Conservation (phyloP, 768 basidiomycete genomes). For the Agrocybe praecox region DNA sequence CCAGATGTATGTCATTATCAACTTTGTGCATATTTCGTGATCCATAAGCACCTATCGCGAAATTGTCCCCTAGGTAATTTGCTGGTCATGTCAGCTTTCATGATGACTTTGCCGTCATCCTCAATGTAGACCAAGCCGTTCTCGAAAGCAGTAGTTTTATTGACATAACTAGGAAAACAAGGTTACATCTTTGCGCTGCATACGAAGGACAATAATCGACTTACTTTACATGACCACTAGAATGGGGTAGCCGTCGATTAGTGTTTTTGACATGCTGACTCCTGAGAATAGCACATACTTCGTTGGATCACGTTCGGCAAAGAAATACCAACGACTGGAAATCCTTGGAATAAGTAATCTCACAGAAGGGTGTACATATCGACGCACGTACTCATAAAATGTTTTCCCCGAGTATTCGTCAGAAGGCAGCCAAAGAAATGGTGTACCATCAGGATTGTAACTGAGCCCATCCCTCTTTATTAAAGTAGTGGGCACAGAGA, state of each 20-base stretch:
- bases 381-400: conserved; percentile 66
- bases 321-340: conserved; percentile 59
- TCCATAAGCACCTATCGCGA: conserved; percentile 51
- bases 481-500: too few relatives aligned
- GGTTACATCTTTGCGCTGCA: background rate
- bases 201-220: conserved; percentile 15
- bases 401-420: conserved; percentile 64
- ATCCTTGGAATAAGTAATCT: conserved; percentile 5
- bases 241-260: conserved; percentile 51
- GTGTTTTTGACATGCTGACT: conserved; percentile 21
- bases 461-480: conserved; percentile 33
- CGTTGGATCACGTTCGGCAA: conserved; percentile 65
- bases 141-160: conserved; percentile 52
- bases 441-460: conserved; percentile 48
- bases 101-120: conserved; percentile 62
- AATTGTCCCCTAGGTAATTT: conserved; percentile 52
- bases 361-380: background rate
- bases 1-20: background rate
- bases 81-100: conserved; percentile 76
- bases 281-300: conserved; percentile 41
- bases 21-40: background rate
- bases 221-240: conserved; percentile 76
- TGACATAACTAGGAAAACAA: conserved; percentile 55
- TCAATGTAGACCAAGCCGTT: conserved; percentile 58
- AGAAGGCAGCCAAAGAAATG: conserved; percentile 67